These are phyloP conservation scores for Lentinula edodes DNA, from an alignment of 768 basidiomycete genomes.

Conservation along the genomic window DNA sequence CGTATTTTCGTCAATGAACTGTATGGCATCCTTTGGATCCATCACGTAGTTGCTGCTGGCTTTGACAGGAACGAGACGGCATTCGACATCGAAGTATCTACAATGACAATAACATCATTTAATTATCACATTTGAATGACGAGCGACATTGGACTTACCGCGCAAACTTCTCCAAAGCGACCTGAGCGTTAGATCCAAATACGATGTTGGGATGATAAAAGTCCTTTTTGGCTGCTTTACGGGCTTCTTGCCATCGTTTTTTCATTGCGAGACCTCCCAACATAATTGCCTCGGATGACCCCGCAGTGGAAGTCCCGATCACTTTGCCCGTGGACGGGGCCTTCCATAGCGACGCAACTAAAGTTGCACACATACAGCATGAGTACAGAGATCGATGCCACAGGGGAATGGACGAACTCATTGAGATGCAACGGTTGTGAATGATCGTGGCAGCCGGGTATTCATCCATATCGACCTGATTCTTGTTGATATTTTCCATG, in stretches of 20 bases:
- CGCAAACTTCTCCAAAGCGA: constrained; percentile 62
- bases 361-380: background rate
- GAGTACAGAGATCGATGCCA: background rate
- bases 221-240: constrained; percentile 56
- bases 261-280: constrained; percentile 69
- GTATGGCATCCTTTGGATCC: constrained; percentile 51
- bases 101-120: background rate
- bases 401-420: constrained; percentile 30
- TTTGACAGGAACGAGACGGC: constrained; percentile 42
- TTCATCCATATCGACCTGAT: constrained; percentile 63
- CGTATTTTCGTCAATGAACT: constrained; percentile 64
- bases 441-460: constrained; percentile 53
- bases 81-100: constrained; percentile 59
- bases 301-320: constrained; percentile 61
- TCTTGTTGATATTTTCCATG: constrained; percentile 60
- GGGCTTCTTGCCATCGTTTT: constrained; percentile 57
- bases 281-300: constrained; percentile 65
- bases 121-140: background rate
- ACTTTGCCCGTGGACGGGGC: constrained; percentile 50
- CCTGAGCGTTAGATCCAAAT: constrained; percentile 58
- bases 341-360: constrained; percentile 59
- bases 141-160: constrained; percentile 22
- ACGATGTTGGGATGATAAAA: constrained; percentile 51
- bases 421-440: constrained; percentile 49
- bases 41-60: constrained; percentile 43